These are phyloP conservation scores for Solanum sejunctum DNA, from an alignment of 257 asterid species.

Conservation along the genomic window DNA sequence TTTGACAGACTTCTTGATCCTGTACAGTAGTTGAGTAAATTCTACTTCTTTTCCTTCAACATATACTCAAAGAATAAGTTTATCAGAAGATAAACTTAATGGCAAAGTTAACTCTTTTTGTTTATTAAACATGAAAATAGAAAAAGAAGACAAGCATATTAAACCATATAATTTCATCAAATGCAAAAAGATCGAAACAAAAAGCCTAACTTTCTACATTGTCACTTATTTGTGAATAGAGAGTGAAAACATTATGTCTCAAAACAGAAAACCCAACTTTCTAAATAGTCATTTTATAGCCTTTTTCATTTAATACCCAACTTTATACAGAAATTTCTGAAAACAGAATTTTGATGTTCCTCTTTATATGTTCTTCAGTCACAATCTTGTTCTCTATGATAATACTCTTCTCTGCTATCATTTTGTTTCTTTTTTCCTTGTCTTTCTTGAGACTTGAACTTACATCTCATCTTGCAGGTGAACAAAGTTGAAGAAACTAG, in stretches of 20 bases:
- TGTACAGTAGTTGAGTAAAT: too few species aligned
- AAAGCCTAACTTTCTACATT: neutral
- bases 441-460: neutral
- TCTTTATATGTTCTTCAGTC: neutral
- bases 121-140: neutral
- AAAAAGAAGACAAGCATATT: neutral
- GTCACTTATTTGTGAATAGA: neutral
- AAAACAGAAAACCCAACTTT: too few species aligned
- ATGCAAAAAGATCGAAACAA: neutral
- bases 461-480: slow-evolving; percentile 24
- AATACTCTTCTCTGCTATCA: neutral
- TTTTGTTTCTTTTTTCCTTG: neutral
- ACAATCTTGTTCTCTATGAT: neutral
- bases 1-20: too few species aligned
- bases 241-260: neutral
- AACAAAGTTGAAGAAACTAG: slow-evolving; percentile 48
- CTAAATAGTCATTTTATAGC: too few species aligned
- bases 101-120: neutral
- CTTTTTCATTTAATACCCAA: too few species aligned
- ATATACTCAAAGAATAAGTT: neutral
- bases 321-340: too few species aligned
- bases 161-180: neutral
- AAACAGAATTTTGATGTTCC: neutral
- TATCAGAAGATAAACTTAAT: neutral
- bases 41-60: too few species aligned